phyloP scores from a whole-genome alignment of 495 filamentous ascomycete genomes.

The Aspergillus coremiiformis region DNA sequence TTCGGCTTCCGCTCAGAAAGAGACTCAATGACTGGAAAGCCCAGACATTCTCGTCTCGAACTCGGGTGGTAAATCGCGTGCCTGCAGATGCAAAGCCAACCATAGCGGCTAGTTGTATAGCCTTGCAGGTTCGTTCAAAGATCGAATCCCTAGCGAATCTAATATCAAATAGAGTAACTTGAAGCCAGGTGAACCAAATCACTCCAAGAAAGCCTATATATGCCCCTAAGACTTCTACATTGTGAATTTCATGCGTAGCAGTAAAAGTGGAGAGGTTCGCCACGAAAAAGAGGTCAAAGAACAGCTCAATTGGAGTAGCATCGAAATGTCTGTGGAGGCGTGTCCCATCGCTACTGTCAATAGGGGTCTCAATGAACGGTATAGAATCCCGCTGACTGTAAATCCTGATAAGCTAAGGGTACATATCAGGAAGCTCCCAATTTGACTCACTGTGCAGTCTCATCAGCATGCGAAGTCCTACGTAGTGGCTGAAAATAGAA shows the following conservation, averaged over 20 bases:
- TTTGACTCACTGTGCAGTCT: constrained; percentile 15
- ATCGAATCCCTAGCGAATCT: constrained; percentile 62
- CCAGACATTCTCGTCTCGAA: constrained; percentile 37
- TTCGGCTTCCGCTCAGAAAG: constrained; percentile 52
- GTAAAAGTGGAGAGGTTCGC: constrained; percentile 61
- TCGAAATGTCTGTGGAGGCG: constrained; percentile 35
- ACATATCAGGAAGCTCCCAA: not conserved
- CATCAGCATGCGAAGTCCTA: constrained; percentile 5
- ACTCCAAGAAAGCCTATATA: constrained; percentile 61
- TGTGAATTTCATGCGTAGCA: constrained; percentile 47
- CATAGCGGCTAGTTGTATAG: constrained; percentile 55
- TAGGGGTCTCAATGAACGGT: constrained; percentile 30
- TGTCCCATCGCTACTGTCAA: constrained; percentile 21
- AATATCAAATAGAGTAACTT: constrained; percentile 60
- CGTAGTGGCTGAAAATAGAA: constrained; percentile 16
- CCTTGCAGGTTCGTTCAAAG: constrained; percentile 57
- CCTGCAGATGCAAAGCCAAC: constrained; percentile 57
- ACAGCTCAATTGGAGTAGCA: constrained; percentile 52
- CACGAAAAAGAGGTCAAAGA: constrained; percentile 65
- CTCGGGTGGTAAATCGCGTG: constrained; percentile 43
- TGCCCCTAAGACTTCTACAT: constrained; percentile 35
- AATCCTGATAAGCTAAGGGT: not conserved
- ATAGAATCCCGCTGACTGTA: constrained; percentile 13
- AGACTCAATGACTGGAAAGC: constrained; percentile 43
- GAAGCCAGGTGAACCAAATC: constrained; percentile 68